Evolutionary conservation across 2,329 filamentous ascomycete species (phyloP).

Genomic region (Tolypocladium paradoxum): DNA sequence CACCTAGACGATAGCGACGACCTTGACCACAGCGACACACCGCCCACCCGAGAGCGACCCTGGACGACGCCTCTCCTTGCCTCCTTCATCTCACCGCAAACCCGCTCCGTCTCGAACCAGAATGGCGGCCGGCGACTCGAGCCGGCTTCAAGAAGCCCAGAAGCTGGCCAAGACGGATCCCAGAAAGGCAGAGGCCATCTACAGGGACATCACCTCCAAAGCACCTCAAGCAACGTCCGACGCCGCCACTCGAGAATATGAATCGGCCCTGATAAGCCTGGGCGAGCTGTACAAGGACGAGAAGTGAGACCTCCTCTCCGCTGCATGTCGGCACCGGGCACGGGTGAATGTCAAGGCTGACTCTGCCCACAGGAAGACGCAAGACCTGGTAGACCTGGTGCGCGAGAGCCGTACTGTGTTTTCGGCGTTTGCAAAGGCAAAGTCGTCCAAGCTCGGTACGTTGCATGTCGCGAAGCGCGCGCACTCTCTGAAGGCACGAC

Average conservation of each 20-base stretch:
- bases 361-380: constrained; percentile 48
- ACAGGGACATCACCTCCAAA: constrained; percentile 81
- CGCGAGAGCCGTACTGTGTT: constrained; percentile 83
- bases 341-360: constrained; percentile 1
- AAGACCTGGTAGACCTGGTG: constrained; percentile 82
- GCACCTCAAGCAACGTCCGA: constrained; percentile 75
- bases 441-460: constrained; percentile 94
- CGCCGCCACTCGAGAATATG: constrained; percentile 81
- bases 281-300: constrained; percentile 89
- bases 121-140: constrained; percentile 50
- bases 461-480: neutral
- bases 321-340: constrained; percentile 3
- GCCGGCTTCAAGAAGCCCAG: constrained; percentile 78
- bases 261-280: constrained; percentile 75
- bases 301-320: constrained; percentile 44
- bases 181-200: constrained; percentile 73
- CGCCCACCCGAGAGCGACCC: neutral
- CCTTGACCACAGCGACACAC: neutral
- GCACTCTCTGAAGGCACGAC: neutral
- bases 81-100: neutral
- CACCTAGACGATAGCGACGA: neutral
- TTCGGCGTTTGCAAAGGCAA: constrained; percentile 95
- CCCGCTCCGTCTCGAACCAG: constrained; percentile 5
- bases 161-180: constrained; percentile 72
- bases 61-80: neutral